Conservation (phyloP, 108 stramenopile species). For the Nannochloropsis gaditana region DNA sequence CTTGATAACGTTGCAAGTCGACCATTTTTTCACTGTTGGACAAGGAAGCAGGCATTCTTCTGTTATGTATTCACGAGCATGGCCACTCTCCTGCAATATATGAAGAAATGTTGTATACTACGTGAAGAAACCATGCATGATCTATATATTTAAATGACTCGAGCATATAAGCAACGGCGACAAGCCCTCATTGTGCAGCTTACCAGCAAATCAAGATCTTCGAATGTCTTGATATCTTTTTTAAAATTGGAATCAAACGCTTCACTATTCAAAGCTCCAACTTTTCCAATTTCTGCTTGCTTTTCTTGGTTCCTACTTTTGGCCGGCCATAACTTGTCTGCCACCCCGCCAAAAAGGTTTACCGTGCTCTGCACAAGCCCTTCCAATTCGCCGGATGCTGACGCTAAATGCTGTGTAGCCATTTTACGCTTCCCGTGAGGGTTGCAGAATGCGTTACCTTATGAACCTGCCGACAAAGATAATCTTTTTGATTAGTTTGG, state of each 20-base stretch:
- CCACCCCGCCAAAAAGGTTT: neutral
- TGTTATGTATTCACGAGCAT: neutral
- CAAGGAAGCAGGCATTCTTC: neutral
- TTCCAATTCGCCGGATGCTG: neutral
- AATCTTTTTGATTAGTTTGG: too few species aligned
- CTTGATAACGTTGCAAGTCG: slow-evolving; percentile 15
- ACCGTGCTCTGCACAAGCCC: neutral
- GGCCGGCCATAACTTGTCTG: slow-evolving; percentile 3
- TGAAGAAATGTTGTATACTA: neutral
- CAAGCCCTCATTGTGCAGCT: neutral
- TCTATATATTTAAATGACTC: too few species aligned
- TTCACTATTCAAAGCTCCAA: neutral
- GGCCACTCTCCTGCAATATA: neutral
- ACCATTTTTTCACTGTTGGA: neutral
- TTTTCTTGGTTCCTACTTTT: neutral
- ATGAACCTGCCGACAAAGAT: too few species aligned
- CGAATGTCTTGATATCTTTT: neutral
- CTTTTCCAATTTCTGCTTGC: neutral
- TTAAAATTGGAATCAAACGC: neutral
- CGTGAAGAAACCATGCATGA: too few species aligned
- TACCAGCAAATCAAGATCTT: slow-evolving; percentile 18
- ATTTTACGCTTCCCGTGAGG: neutral
- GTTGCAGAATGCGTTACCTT: too few species aligned
- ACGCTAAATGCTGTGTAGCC: neutral
- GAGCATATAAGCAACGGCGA: too few species aligned